Conservation (phyloP, 768 basidiomycete genomes). For the Flagelloscypha sp. region DNA sequence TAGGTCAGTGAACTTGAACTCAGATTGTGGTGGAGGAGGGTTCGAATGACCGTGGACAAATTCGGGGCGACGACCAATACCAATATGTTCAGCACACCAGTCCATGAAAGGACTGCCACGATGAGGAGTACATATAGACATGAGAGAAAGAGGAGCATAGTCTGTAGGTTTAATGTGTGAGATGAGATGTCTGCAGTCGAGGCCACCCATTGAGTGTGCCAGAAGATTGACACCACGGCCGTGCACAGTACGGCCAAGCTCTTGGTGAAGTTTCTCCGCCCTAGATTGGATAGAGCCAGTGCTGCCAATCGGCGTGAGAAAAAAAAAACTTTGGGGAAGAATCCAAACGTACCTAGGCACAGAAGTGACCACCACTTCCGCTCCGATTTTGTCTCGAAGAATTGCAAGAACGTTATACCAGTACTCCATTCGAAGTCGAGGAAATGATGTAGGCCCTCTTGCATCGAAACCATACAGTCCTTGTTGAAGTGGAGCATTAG, state of each 20-base stretch:
- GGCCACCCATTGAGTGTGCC: conserved; percentile 96
- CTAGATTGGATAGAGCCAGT: conserved; percentile 86
- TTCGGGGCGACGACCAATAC: conserved; percentile 64
- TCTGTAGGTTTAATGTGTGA: conserved; percentile 73
- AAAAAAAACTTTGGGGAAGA: not conserved
- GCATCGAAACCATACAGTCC: conserved; percentile 95
- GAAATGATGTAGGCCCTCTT: conserved; percentile 74
- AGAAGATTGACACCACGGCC: conserved; percentile 87
- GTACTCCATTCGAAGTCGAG: conserved; percentile 82
- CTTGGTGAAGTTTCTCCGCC: conserved; percentile 64
- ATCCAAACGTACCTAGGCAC: conserved; percentile 79
- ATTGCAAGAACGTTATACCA: conserved; percentile 86
- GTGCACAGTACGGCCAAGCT: conserved; percentile 54
- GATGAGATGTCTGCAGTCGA: conserved; percentile 91
- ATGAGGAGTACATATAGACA: conserved; percentile 88
- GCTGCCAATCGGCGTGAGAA: conserved; percentile 27
- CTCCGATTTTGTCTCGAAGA: conserved; percentile 72
- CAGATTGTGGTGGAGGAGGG: conserved; percentile 11
- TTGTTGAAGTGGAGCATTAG: conserved; percentile 24
- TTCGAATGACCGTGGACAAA: conserved; percentile 1
- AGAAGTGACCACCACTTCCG: conserved; percentile 91
- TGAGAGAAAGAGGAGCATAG: conserved; percentile 83
- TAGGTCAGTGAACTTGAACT: conserved; percentile 29
- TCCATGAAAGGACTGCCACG: conserved; percentile 98
- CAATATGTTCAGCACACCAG: conserved; percentile 93